These are phyloP conservation scores for Leishmania guyanensis DNA, from an alignment of 208 protist genomes.

Conservation along the genomic window DNA sequence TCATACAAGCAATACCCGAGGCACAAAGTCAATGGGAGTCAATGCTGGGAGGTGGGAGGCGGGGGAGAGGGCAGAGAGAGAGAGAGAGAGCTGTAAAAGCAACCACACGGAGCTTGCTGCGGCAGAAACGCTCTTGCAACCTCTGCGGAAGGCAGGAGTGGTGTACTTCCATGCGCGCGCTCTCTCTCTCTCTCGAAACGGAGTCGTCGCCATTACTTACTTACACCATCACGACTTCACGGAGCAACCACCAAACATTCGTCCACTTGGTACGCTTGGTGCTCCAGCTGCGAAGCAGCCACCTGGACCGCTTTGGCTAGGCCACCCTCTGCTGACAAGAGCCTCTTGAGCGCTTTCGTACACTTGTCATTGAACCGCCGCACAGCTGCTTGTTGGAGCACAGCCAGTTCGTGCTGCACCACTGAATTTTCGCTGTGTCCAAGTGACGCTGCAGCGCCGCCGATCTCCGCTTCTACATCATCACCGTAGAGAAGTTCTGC, in stretches of 20 bases:
- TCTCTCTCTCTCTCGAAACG: background rate
- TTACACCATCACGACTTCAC: background rate
- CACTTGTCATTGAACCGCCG: constrained; percentile 54
- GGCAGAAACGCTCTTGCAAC: background rate
- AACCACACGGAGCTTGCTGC: background rate
- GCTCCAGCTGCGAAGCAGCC: constrained; percentile 34
- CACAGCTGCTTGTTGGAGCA: constrained; percentile 34
- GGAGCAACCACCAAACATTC: background rate
- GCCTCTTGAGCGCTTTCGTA: constrained; percentile 22
- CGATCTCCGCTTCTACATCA: constrained; percentile 52
- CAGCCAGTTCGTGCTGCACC: constrained; percentile 35
- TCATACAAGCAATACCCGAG: background rate
- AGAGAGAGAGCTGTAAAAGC: background rate
- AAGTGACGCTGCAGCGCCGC: constrained; percentile 25
- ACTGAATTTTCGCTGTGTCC: constrained; percentile 31
- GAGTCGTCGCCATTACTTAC: background rate
- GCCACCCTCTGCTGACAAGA: constrained; percentile 24
- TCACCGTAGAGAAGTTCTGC: constrained; percentile 88
- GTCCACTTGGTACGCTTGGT: constrained; percentile 7
- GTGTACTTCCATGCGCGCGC: background rate
- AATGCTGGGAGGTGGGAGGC: background rate
- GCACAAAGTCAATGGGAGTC: background rate
- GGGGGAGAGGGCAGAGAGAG: background rate
- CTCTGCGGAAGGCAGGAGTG: background rate
- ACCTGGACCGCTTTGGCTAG: constrained; percentile 37